A percentile compares a stretch with the other conserved stretches of the same genome.
Conservation (phyloP, 345 rosid genomes). For the Citrus unshiu region DNA sequence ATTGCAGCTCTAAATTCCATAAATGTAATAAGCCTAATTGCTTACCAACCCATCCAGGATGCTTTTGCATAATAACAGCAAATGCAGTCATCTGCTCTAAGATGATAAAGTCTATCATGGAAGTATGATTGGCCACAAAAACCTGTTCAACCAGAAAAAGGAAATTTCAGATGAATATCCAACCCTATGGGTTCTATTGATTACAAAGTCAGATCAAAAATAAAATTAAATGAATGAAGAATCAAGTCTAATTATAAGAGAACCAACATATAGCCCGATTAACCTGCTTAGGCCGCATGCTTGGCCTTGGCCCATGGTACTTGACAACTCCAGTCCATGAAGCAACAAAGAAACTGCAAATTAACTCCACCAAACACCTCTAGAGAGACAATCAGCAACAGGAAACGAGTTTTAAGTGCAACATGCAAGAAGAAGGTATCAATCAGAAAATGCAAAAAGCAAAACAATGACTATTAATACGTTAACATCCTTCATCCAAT, state of each 20-base stretch:
- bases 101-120: conserved; percentile 97
- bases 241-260: not conserved
- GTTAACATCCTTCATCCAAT: not conserved
- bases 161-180: conserved; percentile 2
- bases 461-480: not conserved
- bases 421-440: not conserved
- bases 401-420: not conserved
- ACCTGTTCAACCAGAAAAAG: conserved; percentile 53
- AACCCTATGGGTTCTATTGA: not conserved
- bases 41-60: conserved; percentile 99
- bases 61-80: conserved; percentile 99
- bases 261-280: not conserved
- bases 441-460: not conserved
- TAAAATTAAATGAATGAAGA: not conserved
- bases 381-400: conserved; percentile 27
- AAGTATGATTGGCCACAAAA: conserved; percentile 97
- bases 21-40: not conserved
- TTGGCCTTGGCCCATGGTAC: conserved; percentile 97
- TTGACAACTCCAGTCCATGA: conserved; percentile 99
- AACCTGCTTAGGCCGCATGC: conserved; percentile 96
- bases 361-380: conserved; percentile 95
- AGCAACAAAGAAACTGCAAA: conserved; percentile 98
- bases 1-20: not conserved
- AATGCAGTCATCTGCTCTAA: conserved; percentile 98
- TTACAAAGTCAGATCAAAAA: not conserved